Evolutionary conservation across 345 rosid species (phyloP).

Genomic region (Populus davidiana): DNA sequence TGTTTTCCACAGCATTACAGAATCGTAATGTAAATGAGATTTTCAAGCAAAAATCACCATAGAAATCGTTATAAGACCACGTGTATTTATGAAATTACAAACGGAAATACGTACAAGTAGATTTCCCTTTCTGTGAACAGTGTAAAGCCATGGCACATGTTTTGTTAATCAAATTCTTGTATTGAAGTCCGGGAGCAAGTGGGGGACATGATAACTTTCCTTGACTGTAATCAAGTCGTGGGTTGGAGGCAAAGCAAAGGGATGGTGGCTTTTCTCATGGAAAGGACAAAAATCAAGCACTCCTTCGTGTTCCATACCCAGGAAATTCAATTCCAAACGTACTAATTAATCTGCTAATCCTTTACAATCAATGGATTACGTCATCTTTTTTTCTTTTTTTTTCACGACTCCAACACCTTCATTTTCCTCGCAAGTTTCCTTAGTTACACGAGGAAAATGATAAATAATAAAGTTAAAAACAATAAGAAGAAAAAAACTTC

Average conservation of each 20-base stretch:
- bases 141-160: background rate
- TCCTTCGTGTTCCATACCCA: too few species aligned
- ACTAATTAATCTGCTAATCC: too few species aligned
- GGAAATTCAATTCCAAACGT: too few species aligned
- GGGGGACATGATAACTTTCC: background rate
- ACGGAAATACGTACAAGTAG: background rate
- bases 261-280: background rate
- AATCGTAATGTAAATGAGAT: background rate
- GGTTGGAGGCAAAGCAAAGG: background rate
- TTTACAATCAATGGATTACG: too few species aligned
- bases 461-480: too few species aligned
- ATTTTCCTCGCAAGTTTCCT: too few species aligned
- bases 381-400: too few species aligned
- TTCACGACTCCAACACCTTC: too few species aligned
- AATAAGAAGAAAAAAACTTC: too few species aligned
- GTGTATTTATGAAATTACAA: too few species aligned
- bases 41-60: background rate
- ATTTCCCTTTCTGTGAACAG: background rate
- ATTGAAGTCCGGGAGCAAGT: background rate
- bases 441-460: too few species aligned
- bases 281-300: too few species aligned
- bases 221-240: background rate
- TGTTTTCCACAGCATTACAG: background rate
- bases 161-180: background rate
- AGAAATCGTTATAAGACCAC: background rate